Conservation (phyloP, 768 basidiomycete genomes). For the Phanerochaete sordida region DNA sequence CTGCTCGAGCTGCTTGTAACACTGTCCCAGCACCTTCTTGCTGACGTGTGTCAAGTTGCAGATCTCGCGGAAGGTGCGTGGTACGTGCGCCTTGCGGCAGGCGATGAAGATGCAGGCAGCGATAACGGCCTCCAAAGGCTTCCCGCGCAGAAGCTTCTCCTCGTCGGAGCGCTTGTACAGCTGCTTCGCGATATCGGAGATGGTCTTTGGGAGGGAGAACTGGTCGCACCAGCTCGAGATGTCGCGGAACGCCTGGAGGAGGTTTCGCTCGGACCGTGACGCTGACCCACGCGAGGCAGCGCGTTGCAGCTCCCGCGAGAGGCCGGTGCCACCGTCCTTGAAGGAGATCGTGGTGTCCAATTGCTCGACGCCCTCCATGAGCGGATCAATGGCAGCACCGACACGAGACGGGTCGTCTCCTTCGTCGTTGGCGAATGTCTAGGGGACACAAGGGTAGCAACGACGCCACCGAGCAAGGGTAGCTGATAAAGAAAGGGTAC, state of each 20-base stretch:
- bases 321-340: conserved; percentile 90
- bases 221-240: conserved; percentile 94
- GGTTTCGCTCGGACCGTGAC: conserved; percentile 79
- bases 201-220: conserved; percentile 90
- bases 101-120: conserved; percentile 99
- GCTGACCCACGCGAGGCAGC: conserved; percentile 80
- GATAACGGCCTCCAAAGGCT: conserved; percentile 89
- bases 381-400: conserved; percentile 90
- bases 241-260: conserved; percentile 85
- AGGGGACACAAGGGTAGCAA: conserved; percentile 22
- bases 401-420: conserved; percentile 99
- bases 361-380: conserved; percentile 93
- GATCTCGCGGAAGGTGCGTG: conserved; percentile 93
- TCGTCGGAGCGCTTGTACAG: conserved; percentile 97
- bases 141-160: conserved; percentile 88
- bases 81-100: conserved; percentile 92
- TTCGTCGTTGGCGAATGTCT: conserved; percentile 99
- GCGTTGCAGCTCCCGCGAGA: conserved; percentile 88
- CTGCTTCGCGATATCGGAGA: conserved; percentile 95
- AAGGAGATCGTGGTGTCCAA: conserved; percentile 95
- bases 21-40: conserved; percentile 94
- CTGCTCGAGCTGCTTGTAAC: conserved; percentile 84
- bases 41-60: conserved; percentile 90
- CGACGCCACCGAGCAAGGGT: conserved; percentile 15
- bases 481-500: conserved; percentile 29